Percentiles rank a stretch among this genome's conserved stretches.
Evolutionary conservation across 1,284 basidiomycete species (phyloP).

Genomic region (Bjerkandera adusta): DNA sequence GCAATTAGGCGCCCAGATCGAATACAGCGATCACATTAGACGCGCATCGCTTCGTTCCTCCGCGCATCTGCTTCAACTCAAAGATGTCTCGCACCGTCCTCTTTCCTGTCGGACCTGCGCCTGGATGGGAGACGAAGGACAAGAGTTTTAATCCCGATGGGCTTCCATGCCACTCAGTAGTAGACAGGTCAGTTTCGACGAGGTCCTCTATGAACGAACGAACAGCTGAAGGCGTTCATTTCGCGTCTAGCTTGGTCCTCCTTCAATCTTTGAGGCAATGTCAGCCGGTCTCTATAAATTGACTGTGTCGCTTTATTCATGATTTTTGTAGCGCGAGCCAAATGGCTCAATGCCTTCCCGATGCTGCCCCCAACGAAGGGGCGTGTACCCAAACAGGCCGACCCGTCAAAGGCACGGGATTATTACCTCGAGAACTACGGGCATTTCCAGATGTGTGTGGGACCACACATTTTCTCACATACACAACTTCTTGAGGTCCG

Average conservation of each 20-base stretch:
- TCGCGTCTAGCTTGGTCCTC: constrained; percentile 41
- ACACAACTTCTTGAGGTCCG: constrained; percentile 69
- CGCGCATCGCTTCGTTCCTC: background rate
- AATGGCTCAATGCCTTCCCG: constrained; percentile 69
- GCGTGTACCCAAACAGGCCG: constrained; percentile 49
- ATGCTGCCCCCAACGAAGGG: constrained; percentile 69
- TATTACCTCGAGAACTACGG: too few species aligned
- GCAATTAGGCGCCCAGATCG: too few species aligned
- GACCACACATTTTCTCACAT: constrained; percentile 65
- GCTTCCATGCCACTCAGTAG: constrained; percentile 39
- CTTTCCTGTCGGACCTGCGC: constrained; percentile 51
- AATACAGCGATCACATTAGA: too few species aligned
- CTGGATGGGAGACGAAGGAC: constrained; percentile 55
- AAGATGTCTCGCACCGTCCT: constrained; percentile 31
- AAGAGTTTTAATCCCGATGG: constrained; percentile 31
- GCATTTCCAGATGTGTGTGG: constrained; percentile 65
- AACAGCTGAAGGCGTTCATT: background rate
- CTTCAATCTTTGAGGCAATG: constrained; percentile 68
- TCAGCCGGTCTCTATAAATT: constrained; percentile 32
- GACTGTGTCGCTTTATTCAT: background rate
- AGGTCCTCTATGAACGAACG: background rate
- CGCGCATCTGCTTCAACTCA: background rate
- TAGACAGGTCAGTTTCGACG: constrained; percentile 51
- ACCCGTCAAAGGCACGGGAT: too few species aligned
- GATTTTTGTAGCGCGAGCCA: constrained; percentile 53